Base-by-base conservation (phyloP, 2,329 filamentous ascomycete genomes). In the Calonectria hawksworthii region DNA sequence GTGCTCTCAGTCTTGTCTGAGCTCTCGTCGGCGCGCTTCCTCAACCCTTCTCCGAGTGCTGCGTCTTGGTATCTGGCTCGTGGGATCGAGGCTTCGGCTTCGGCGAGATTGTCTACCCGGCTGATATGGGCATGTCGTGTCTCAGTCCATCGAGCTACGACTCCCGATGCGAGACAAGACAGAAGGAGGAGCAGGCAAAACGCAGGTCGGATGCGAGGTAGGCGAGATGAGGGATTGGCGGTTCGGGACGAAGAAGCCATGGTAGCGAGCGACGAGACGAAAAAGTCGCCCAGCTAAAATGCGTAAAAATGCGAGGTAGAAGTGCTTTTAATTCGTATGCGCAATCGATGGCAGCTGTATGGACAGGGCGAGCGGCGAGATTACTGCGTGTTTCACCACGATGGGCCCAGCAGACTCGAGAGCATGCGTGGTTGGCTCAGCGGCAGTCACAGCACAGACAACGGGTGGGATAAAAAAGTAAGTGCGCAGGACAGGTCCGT, bases 311-410 rank as follows among this genome's bases (percentile, higher is more conserved):
- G 61, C 36, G 51, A 66, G 61, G 30, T 32, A 38, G 26, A 47
- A 36, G 36, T 51, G 26, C 41, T 70, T 73, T 41, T 72, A 68
- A 68, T 70, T 32, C 56, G 70, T 30, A 26, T 21, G 54, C 54
- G 56, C 50, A 68, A 63, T 28, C 14, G 34, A 52, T 38, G 61
- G 63, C 26, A n/a, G 70, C 52, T 70, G 68, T 67, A 72, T 73
- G 69, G 72, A 51, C 72, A 65, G 61, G 74, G 77, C 50, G 72
- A 70, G 52, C 38, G 70, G 70, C 77, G 73, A 76, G 59, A 79
- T 78, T 77, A 74, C 69, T 77, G 50, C 38, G 77, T 79, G 79
- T 81, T 80, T 81, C 80, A 81, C 78, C 73, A 74, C 75, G 70
- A 79, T 77, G 77, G 75, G 65, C 75, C 76, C 70, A n/a, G 59